Evolutionary conservation across 148 eudicot species (phyloP).

Genomic region (Bassia scoparia): DNA sequence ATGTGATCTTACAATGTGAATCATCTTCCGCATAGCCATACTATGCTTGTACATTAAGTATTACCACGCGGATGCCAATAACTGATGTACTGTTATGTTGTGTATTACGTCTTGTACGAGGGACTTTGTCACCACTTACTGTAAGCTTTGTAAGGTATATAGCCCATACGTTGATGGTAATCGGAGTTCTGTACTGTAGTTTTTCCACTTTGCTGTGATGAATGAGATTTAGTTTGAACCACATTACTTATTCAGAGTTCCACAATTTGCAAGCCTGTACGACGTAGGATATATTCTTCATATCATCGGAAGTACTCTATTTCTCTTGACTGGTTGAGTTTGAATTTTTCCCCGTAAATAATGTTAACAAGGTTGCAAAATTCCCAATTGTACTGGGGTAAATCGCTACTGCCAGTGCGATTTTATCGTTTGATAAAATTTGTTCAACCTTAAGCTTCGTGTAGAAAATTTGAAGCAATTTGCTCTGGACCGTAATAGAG

Average conservation of each 20-base stretch:
- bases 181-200: not conserved
- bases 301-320: too few species aligned
- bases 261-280: not conserved
- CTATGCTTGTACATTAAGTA: conserved; percentile 30
- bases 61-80: conserved; percentile 21
- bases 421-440: too few species aligned
- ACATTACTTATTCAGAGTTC: not conserved
- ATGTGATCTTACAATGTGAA: conserved; percentile 34
- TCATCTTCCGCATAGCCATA: conserved; percentile 10
- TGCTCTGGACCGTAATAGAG: too few species aligned
- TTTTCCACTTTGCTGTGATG: not conserved
- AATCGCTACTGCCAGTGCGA: too few species aligned
- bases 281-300: too few species aligned
- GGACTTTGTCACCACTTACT: conserved; percentile 10
- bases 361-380: too few species aligned
- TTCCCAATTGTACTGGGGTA: too few species aligned
- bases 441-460: too few species aligned
- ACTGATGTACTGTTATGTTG: conserved; percentile 20
- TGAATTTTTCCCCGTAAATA: too few species aligned
- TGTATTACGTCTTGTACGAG: not conserved
- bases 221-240: not conserved
- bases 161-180: conserved; percentile 4
- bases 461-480: too few species aligned
- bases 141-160: conserved; percentile 6
- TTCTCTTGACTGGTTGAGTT: too few species aligned